These are phyloP conservation scores for Ophiostoma tasmaniense DNA, from an alignment of 2,329 filamentous ascomycete species.

Conservation along the genomic window DNA sequence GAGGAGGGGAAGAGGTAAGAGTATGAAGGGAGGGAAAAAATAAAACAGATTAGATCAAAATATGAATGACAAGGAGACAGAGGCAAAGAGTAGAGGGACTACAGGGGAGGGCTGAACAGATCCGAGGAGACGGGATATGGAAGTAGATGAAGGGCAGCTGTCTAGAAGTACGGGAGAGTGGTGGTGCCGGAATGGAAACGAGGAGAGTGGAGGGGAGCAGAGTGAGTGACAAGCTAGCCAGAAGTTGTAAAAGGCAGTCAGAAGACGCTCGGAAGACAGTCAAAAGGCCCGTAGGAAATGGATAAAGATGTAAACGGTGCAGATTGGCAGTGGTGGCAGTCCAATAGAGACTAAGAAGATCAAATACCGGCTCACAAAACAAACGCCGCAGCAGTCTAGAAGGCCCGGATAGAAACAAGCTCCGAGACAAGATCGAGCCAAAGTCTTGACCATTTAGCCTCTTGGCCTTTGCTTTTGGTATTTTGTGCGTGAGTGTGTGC, in stretches of 20 bases:
- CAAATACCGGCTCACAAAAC: not conserved
- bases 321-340: not conserved
- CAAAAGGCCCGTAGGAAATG: not conserved
- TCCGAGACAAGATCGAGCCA: not conserved
- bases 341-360: not conserved
- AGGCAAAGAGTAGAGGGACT: not conserved
- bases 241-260: not conserved
- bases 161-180: not conserved
- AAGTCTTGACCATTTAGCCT: not conserved
- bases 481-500: not conserved
- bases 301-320: not conserved
- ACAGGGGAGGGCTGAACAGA: not conserved
- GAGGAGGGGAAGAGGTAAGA: not conserved
- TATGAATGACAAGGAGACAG: not conserved
- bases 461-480: not conserved
- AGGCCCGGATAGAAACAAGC: slow-evolving; percentile 1
- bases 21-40: not conserved
- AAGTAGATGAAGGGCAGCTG: not conserved
- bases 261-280: not conserved
- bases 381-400: not conserved
- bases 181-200: not conserved
- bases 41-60: slow-evolving; percentile 3
- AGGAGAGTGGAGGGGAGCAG: not conserved
- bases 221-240: not conserved
- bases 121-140: not conserved